Evolutionary conservation across 106 monocot species (phyloP).

Genomic region (Vanilla planifolia): DNA sequence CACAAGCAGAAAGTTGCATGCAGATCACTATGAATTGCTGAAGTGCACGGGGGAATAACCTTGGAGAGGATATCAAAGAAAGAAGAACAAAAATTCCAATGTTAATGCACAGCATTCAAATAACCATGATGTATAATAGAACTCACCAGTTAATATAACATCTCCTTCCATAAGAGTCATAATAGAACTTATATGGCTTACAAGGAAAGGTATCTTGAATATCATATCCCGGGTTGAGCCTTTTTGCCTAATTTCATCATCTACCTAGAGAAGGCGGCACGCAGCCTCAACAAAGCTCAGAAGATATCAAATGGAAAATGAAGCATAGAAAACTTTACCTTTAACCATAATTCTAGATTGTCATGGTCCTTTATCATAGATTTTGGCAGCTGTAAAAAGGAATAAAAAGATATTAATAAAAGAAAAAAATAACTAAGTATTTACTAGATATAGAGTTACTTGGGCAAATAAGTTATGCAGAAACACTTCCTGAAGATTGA

Average conservation of each 20-base stretch:
- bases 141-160: constrained; percentile 81
- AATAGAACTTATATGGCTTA: constrained; percentile 78
- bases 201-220: constrained; percentile 82
- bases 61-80: too few relatives aligned
- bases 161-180: constrained; percentile 77
- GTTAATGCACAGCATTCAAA: background rate
- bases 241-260: constrained; percentile 80
- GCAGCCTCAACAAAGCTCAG: constrained; percentile 1
- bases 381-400: constrained; percentile 57
- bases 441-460: too few relatives aligned
- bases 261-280: constrained; percentile 50
- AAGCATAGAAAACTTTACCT: constrained; percentile 39
- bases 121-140: background rate
- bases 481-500: too few relatives aligned
- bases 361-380: constrained; percentile 65
- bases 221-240: constrained; percentile 98
- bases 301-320: background rate
- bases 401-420: background rate
- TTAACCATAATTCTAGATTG: constrained; percentile 89
- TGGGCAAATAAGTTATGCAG: background rate
- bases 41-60: too few relatives aligned
- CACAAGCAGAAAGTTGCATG: too few relatives aligned
- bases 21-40: too few relatives aligned
- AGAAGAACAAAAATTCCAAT: too few relatives aligned
- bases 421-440: too few relatives aligned